phyloP scores from a whole-genome alignment of 331 rosid genomes.

The Malus hybrid region DNA sequence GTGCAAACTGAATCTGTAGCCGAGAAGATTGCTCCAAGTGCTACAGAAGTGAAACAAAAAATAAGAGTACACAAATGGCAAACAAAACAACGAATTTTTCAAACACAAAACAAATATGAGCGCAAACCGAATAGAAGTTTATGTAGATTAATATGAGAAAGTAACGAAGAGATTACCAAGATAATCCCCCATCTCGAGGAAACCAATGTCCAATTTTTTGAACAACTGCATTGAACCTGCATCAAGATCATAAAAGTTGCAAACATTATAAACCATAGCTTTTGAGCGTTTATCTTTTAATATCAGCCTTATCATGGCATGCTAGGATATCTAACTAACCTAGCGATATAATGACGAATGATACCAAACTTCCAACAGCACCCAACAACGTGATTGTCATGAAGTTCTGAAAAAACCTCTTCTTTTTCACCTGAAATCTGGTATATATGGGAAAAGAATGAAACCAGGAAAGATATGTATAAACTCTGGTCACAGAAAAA shows the following conservation, averaged over 20 bases:
- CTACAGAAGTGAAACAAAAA: constrained; percentile 22
- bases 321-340: constrained; percentile 28
- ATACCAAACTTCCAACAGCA: constrained; percentile 48
- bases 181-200: constrained; percentile 40
- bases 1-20: constrained; percentile 70
- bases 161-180: constrained; percentile 37
- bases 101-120: background rate
- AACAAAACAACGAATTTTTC: background rate
- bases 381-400: constrained; percentile 50
- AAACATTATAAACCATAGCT: background rate
- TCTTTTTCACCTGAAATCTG: constrained; percentile 72
- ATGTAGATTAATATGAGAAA: background rate
- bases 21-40: constrained; percentile 65
- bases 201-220: constrained; percentile 40
- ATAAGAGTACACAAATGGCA: background rate
- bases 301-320: background rate
- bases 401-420: constrained; percentile 59
- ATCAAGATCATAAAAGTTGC: constrained; percentile 21
- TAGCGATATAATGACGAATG: constrained; percentile 44
- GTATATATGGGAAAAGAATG: background rate
- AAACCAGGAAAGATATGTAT: constrained; percentile 1
- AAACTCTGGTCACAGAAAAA: background rate
- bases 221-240: constrained; percentile 49
- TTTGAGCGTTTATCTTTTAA: background rate
- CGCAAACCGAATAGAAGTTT: background rate